Base-by-base conservation (phyloP, 805 yeast species). In the Candida namnaoensis region DNA sequence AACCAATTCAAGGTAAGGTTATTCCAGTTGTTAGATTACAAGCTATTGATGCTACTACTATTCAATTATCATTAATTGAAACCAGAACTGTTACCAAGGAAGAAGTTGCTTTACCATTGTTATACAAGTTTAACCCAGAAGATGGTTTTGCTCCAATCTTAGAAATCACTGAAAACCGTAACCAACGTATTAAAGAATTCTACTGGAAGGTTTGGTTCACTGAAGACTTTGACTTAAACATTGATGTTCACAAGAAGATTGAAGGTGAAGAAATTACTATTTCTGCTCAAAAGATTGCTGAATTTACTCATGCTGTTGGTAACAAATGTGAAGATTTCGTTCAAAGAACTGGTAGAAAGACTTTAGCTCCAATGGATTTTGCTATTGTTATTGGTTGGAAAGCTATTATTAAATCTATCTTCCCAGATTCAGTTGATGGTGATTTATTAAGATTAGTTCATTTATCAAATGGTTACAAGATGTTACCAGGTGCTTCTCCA, bases 311-410 rank as follows among this genome's bases (percentile, higher is more conserved):
- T 55, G 97, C 97, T 46, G 87, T 93, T 60, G 97, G 97, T 52
- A 93, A 93, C 76, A 83, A 84, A 51, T 88, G 96, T 65, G 98
- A 93, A 69, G 96, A 95, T 47, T 93, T 88, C 55, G 96, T 90
- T 52, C 75, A 82, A 44, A 80, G 96, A 71, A 77, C 86, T 39
- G 93, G 90, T 49, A 83, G 86, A 64, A 76, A 75, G 48, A 81
- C 87, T 45, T 72, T 80, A 53, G 99, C 98, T 38, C 99, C 99
- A 57, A 91, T 93, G 98, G 99, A 93, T 71, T 93, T 90, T 60
- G 98, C 99, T 39, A 93, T 93, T 63, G 97, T 93, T 44, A 78
- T 90, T 54, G 98, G 99, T 37, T 93, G 99, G 99, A 84, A 83
- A 69, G 95, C 97, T 39, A 91, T 93, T 61, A 91, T 93, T 71